Evolutionary conservation across 345 rosid species (phyloP), one percentile per base, ranked within the genome.

Genomic region (Eucalyptus decipiens): DNA sequence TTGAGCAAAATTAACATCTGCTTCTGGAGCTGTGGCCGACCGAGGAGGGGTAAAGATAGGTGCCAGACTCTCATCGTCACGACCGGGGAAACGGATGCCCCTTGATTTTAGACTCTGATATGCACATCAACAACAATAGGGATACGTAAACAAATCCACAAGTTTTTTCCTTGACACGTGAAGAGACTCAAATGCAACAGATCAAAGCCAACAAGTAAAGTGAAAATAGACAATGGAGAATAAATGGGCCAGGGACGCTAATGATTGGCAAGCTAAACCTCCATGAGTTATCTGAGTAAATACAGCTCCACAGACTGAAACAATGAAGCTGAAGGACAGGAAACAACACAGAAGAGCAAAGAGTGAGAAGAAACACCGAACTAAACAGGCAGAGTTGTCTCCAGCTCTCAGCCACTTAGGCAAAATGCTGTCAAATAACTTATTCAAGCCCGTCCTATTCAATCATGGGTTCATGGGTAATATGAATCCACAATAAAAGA

Each of bases 11-110:
- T 89, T 91, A 56, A 90, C 89, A 91, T 92, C 94, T 87, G 89
- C 92, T 88, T 97, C 98, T 34, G 93, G 93, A 69, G 93, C 95
- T 40, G 95, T 93, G 90, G 92, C 94, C 83, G 99, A 93, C 87
- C 94, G 95, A 89, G 99, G 93, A 90, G 99, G 99, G 14, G 99
- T 98, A 90, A 98, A 97, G 87, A 98, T 96, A 69, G 99, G 99
- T 67, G 95, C 99, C 94, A 97, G 90, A 91, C 99, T 98, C 94
- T 98, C 99, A 62, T 92, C 88, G 91, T 98, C 99, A 91, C 99
- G 97, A 69, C 98, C 99, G 86, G 99, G 99, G 92, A 98, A 98
- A 23, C 98, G 95, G 69, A 98, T 95, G 34, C 99, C 99, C 92
- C 99, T 94, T 58, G 98, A 92, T 94, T 91, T 98, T 88, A 98